Conservation (phyloP, 1,284 basidiomycete genomes). For the Malassezia sp. region DNA sequence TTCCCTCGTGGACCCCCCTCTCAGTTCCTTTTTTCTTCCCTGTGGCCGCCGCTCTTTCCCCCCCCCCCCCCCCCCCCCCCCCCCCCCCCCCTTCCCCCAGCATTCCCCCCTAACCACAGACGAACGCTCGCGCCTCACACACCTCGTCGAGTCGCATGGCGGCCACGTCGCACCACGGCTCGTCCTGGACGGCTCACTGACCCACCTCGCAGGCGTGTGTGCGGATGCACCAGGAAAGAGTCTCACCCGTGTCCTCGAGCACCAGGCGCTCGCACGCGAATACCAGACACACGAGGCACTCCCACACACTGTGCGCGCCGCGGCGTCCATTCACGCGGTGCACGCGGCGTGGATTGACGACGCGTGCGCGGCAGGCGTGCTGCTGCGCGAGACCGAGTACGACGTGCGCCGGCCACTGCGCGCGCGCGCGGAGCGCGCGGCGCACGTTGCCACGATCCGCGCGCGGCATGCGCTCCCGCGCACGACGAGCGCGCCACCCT, state of each 20-base stretch:
- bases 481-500: neutral
- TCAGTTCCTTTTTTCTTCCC: no score
- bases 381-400: conserved; percentile 26
- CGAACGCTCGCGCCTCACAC: conserved; percentile 16
- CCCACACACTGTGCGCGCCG: conserved; percentile 30
- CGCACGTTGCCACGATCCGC: conserved; percentile 1
- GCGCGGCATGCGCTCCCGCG: conserved; percentile 1
- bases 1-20: no score
- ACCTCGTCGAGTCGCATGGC: conserved; percentile 16
- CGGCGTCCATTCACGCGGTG: conserved; percentile 59
- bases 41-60: no score
- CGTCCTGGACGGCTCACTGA: conserved; percentile 43
- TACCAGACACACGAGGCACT: neutral
- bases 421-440: neutral
- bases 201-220: conserved; percentile 45
- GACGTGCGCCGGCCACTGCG: conserved; percentile 22
- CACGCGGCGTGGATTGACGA: conserved; percentile 84
- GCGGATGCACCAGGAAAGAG: no score
- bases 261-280: conserved; percentile 8
- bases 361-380: conserved; percentile 58
- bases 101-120: neutral
- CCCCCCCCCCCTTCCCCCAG: no score
- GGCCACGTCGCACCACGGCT: conserved; percentile 21
- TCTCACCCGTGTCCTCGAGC: conserved; percentile 20
- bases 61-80: no score